These are phyloP conservation scores for Drechslerella coelobrocha DNA, from an alignment of 2,329 filamentous ascomycete genomes.

Conservation along the genomic window DNA sequence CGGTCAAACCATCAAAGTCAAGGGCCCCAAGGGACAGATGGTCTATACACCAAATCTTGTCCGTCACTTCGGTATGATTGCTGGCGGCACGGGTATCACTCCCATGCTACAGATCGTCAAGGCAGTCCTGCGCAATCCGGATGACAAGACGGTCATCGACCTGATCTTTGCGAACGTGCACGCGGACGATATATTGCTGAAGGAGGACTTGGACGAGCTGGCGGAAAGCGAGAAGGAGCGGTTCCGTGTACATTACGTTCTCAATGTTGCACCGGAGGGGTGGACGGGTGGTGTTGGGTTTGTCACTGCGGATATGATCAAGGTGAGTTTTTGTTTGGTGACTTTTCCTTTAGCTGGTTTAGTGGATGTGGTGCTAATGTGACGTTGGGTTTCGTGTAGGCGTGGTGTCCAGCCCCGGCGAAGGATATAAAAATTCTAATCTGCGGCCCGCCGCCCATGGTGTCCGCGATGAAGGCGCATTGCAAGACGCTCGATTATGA, in stretches of 20 bases:
- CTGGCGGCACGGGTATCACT: conserved; percentile 95
- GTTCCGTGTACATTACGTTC: conserved; percentile 90
- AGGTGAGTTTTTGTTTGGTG: conserved; percentile 63
- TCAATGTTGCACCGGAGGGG: conserved; percentile 90
- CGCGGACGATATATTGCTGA: conserved; percentile 86
- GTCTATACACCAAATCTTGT: conserved; percentile 98
- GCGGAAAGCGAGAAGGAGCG: conserved; percentile 72
- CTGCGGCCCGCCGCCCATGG: conserved; percentile 96
- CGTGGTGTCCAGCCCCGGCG: conserved; percentile 80
- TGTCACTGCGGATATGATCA: conserved; percentile 94
- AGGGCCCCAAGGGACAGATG: conserved; percentile 95
- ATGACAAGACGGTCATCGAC: conserved; percentile 87
- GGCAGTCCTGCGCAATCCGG: conserved; percentile 82
- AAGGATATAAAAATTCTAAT: conserved; percentile 90
- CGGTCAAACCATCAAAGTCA: conserved; percentile 86
- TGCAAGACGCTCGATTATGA: conserved; percentile 86
- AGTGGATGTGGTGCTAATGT: neutral
- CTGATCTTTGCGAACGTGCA: conserved; percentile 98
- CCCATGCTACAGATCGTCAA: conserved; percentile 97
- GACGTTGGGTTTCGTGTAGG: conserved; percentile 60
- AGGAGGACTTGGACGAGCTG: conserved; percentile 85
- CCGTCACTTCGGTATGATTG: conserved; percentile 95
- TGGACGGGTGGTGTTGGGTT: conserved; percentile 95
- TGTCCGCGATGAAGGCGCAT: conserved; percentile 78
- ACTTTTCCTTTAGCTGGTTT: conserved; percentile 38